phyloP scores from a whole-genome alignment of 106 monocot species.

The Cymbidium sinense region DNA sequence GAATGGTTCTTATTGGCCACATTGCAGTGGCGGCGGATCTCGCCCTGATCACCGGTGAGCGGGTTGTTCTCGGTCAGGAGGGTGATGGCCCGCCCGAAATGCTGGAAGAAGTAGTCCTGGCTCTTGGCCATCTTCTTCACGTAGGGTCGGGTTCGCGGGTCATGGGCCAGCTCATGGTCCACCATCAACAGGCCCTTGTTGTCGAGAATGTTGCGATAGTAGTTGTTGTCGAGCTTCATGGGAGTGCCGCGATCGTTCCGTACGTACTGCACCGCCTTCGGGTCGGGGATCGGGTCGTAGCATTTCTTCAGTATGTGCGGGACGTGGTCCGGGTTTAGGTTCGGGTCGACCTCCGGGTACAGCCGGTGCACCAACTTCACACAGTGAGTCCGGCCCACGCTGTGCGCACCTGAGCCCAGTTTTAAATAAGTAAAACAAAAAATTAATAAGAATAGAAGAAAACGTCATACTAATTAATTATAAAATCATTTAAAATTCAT shows the following conservation, averaged over 20 bases:
- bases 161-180: constrained; percentile 65
- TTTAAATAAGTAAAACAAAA: too few relatives aligned
- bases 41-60: constrained; percentile 59
- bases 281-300: constrained; percentile 66
- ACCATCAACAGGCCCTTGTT: constrained; percentile 68
- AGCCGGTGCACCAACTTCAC: constrained; percentile 78
- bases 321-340: constrained; percentile 56
- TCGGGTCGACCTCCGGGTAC: constrained; percentile 68
- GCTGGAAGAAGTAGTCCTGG: constrained; percentile 67
- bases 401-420: constrained; percentile 28
- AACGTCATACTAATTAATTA: too few relatives aligned
- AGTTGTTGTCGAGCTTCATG: constrained; percentile 87
- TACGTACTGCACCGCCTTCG: constrained; percentile 82
- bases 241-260: constrained; percentile 73
- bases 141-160: constrained; percentile 38
- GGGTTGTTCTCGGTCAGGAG: constrained; percentile 75
- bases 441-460: too few relatives aligned
- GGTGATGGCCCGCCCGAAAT: constrained; percentile 52
- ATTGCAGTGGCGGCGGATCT: constrained; percentile 64
- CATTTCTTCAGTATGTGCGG: constrained; percentile 84
- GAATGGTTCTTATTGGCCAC: constrained; percentile 50
- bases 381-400: constrained; percentile 76
- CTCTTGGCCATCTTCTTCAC: constrained; percentile 82
- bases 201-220: constrained; percentile 74
- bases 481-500: too few relatives aligned